Evolutionary conservation across 805 yeast genomes (phyloP), one percentile per base, ranked within the genome.

Genomic region (Myxozyma monticola): DNA sequence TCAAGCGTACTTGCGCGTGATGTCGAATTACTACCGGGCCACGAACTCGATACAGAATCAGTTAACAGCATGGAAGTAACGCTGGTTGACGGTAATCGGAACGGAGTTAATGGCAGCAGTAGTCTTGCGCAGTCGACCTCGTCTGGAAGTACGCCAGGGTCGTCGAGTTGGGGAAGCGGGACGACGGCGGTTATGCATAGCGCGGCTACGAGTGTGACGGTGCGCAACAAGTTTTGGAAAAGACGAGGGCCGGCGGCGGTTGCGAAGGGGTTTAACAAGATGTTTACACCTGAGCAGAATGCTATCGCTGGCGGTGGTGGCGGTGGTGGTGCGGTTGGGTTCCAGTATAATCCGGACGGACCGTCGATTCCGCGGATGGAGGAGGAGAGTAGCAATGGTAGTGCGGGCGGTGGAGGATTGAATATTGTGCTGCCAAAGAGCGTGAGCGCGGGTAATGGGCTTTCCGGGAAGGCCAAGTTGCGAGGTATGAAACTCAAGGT

Each of bases 241-340:
- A 56, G 68, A 12, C 65, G 69, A 21, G 69, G 71, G 15, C 67
- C 67, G 8, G 70, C 67, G 5, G 66, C 65, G 3, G 71, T 59
- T n/a, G 59, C 54, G 14, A 59, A 56, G 47, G 71, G 71, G 2
- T 53, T 68, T 38, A 68, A 60, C 42, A 64, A 62, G 53, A 68
- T 68, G 37, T 68, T 68, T 51, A 60, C 60, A 10, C 46, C 34
- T 10, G 63, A 57, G 29, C 45, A 41, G 12, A 28, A 28, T 28
- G 31, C 31, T 10, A 10, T 28, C 14, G 31, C 12, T 9, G 9
- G 12, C 14, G 31, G 31, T 9, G 14, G 12, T 9, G 14, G 12
- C 14, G 14, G 14, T 28, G 31, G 31, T 9, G 31, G 14, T 9
- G 14, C 31, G 14, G 14, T 28, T 28, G 31, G 31, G 14, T 28